Evolutionary conservation across 108 stramenopile genomes (phyloP), one percentile per base, ranked within the genome.

Genomic region (Licmophora abbreviata): DNA sequence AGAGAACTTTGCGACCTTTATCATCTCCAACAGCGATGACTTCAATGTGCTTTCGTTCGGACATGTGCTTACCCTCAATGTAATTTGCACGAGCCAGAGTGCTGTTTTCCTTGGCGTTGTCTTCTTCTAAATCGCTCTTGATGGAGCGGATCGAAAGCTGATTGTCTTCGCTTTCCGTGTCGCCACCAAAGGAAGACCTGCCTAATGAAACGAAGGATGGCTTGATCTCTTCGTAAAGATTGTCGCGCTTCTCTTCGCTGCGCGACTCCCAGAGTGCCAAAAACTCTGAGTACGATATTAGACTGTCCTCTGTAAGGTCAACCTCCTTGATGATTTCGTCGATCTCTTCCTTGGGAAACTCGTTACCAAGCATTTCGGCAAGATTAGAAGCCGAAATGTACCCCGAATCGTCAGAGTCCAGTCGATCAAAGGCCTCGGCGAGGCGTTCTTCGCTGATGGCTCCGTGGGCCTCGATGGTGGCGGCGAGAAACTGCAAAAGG

Each of bases 401-500:
- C 2, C 92, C 92, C 5, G 73, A 79, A 59, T 90, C 86, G 45
- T 95, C 94, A 45, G 66, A 52, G 56, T 95, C 94, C 4, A 95
- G 63, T 18, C 85, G 73, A 69, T 95, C 92, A 70, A 93, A 95
- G 7, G 94, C 90, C 40, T 88, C 90, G 11, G 90, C 90, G 33
- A 87, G 61, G n/a, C 83, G 63, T 42, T 80, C 79, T 68, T 92
- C 90, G 8, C 67, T 72, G 27, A 90, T 72, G 35, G 43, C 41
- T 15, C 88, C 89, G 42, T 79, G 79, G 10, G 85, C 67, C 44
- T 89, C 86, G 20, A 96, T 63, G 6, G 91, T 92, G 8, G 92
- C 95, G 14, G 93, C 95, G 36, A 94, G 59, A 68, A 96, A 96
- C 64, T n/a, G n/a, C n/a, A n/a, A n/a, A n/a, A n/a, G n/a, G n/a